Evolutionary conservation across 1,284 basidiomycete species (phyloP), one percentile per base, ranked within the genome.

Genomic region (Cryptococcus sp.): DNA sequence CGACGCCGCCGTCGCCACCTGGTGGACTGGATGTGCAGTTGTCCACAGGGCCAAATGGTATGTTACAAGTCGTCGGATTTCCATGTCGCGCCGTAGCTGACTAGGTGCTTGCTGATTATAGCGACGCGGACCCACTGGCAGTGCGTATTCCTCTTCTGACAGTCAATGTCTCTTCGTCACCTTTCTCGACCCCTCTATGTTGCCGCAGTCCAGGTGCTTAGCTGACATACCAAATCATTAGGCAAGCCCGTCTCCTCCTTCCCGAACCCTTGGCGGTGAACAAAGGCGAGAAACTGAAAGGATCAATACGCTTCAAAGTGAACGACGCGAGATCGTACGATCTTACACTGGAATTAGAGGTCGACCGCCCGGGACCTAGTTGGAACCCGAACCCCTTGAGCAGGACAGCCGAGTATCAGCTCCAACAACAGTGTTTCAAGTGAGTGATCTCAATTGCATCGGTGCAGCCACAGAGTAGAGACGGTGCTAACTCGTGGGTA

Each of bases 221-320:
- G 45, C 57, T 62, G 55, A 42, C 16, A 5, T 27, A 39, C 13
- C 20, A 15, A 27, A 17, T 22, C 30, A 6, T n/a, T 51, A 71
- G 70, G 58, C 76, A 78, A 69, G 67, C 74, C 6, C 67, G 75
- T 3, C 63, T 76, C 16, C 59, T 78, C 3, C 66, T 77, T 13
- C 67, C 77, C 5, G 79, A 80, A 55, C 79, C 79, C 8, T 64
- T 80, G n/a, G 79, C 79, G 1, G 73, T 72, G 6, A 80, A 80
- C 67, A 72, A 73, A 39, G 70, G 69, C 13, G 74, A 78, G 52
- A 63, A 66, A 23, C 60, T 79, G 5, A 59, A 67, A 35, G 78
- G 76, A n/a, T 55, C 66, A 5, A 64, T 79, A 20, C 64, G 60
- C 15, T 76, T 75, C 67, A 71, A 68, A 52, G 73, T 73, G 39